phyloP scores from a whole-genome alignment of 192 early-diverging fungal genomes.

The Gamsiella multidivaricata region DNA sequence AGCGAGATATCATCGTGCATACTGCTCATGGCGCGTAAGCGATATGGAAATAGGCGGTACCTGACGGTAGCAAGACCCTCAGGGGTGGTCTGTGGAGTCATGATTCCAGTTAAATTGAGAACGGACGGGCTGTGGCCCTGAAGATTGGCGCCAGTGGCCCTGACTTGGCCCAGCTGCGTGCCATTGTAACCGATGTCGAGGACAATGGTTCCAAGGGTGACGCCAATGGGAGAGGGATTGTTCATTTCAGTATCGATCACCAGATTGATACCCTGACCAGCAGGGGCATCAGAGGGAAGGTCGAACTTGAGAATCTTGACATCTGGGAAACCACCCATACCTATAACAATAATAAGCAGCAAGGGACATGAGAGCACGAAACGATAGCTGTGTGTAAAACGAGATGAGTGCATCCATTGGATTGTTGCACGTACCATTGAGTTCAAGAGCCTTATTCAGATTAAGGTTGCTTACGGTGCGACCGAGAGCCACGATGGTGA shows the following conservation, averaged over 20 bases:
- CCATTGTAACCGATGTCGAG: conserved; percentile 58
- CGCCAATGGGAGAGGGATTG: conserved; percentile 66
- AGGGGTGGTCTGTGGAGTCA: conserved; percentile 62
- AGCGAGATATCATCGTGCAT: background rate
- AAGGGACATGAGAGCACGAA: no score
- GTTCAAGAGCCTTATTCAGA: conserved; percentile 39
- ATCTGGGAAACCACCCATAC: conserved; percentile 55
- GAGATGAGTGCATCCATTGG: no score
- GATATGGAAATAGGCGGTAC: no score
- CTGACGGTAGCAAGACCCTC: conserved; percentile 59
- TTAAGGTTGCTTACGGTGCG: conserved; percentile 32
- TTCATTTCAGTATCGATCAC: conserved; percentile 70
- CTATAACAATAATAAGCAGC: conserved; percentile 6
- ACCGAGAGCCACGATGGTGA: conserved; percentile 54
- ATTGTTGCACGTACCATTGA: conserved; percentile 24
- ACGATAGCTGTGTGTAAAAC: no score
- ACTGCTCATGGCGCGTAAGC: no score
- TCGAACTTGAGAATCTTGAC: conserved; percentile 54
- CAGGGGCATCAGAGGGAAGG: conserved; percentile 55
- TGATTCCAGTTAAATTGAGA: conserved; percentile 61
- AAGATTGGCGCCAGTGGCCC: conserved; percentile 67
- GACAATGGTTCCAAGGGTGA: conserved; percentile 59
- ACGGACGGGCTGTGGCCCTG: conserved; percentile 24
- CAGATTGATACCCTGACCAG: conserved; percentile 71
- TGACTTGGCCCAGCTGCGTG: conserved; percentile 59